Evolutionary conservation across 768 basidiomycete genomes (phyloP), one percentile per base, ranked within the genome.

Genomic region (Tulasnella calospora): DNA sequence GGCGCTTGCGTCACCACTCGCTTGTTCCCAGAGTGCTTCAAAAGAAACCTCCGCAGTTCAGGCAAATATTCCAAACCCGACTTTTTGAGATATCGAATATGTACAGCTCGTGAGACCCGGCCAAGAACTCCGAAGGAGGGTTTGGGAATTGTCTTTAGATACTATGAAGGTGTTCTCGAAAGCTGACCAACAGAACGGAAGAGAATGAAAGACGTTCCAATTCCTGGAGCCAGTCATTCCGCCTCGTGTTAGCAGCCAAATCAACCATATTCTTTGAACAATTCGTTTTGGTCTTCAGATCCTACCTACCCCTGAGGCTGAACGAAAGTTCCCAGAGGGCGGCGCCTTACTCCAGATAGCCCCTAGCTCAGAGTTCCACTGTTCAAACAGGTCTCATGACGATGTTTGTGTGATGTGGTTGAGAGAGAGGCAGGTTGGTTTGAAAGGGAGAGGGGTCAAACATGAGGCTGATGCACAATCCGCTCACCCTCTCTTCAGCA

Each of bases 281-380:
- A 67, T 27, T 30, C 27, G 61, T 33, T 67, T 1, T 15, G 61
- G 61, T 27, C 33, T 12, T 23, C 47, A 51, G 47, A 33, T 67
- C 61, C 61, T 6, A 67, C 61, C 33, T 67, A 67, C 61, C 27
- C 61, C 61, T 67, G 61, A 67, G 61, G 61, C 61, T 67, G 61
- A 67, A 67, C 27, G 30, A 27, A 33, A 2, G 30, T 67, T 33
- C 61, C 27, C 61, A 67, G 61, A 67, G 61, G 7, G 61, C 12
- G 61, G 27, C 61, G 61, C 61, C n/a, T 67, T 67, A 67, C 61
- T 67, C 33, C 61, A 67, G 61, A 67, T 67, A 67, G 61, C 61
- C 61, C 47, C 61, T 67, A 67, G 33, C 21, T 2, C 61, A 33
- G 61, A 17, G 61, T 27, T 10, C 27, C 61, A 33, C 61, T 15